These are phyloP conservation scores for Saccharomycopsis schoenii DNA, from an alignment of 805 yeast species.

Conservation along the genomic window DNA sequence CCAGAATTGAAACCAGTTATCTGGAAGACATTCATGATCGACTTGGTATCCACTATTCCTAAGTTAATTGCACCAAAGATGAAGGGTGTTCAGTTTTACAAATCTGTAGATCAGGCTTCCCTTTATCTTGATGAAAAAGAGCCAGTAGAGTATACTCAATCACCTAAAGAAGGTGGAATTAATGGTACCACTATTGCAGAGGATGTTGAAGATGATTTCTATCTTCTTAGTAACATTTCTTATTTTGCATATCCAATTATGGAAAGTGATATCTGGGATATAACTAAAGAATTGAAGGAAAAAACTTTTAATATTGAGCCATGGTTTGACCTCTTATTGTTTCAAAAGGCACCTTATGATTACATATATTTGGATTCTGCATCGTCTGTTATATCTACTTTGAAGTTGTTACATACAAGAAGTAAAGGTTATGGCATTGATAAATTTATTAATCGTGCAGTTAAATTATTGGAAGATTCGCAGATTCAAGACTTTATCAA, in stretches of 20 bases:
- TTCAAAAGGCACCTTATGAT: conserved; percentile 53
- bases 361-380: conserved; percentile 35
- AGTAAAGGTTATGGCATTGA: conserved; percentile 21
- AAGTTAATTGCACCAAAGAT: conserved; percentile 29
- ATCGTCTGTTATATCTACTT: conserved; percentile 19
- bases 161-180: conserved; percentile 29
- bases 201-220: conserved; percentile 36
- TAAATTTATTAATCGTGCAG: conserved; percentile 27
- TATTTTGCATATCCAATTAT: conserved; percentile 39
- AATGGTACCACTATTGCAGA: conserved; percentile 28
- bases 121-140: conserved; percentile 36
- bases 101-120: conserved; percentile 30
- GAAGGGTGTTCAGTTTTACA: conserved; percentile 29
- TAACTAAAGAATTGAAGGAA: conserved; percentile 22
- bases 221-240: conserved; percentile 40
- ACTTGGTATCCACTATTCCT: conserved; percentile 38
- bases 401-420: conserved; percentile 6
- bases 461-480: conserved; percentile 23
- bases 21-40: conserved; percentile 33
- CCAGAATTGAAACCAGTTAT: conserved; percentile 59
- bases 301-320: conserved; percentile 29
- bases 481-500: conserved; percentile 5
- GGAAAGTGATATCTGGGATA: conserved; percentile 43
- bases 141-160: conserved; percentile 20
- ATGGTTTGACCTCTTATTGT: conserved; percentile 39